Conservation (phyloP, 768 basidiomycete species). For the Mycena venus region DNA sequence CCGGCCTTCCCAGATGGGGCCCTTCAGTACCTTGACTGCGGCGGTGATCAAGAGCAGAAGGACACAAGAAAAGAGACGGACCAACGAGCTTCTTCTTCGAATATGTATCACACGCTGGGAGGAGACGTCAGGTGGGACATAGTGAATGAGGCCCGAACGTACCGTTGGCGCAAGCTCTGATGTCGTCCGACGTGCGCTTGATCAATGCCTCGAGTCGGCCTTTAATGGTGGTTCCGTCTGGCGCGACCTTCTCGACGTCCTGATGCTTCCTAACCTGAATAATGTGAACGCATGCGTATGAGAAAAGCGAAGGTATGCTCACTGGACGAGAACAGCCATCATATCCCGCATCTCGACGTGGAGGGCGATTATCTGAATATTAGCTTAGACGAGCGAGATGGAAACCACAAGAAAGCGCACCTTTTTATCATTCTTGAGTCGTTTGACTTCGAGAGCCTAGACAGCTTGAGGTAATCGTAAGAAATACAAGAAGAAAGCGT, state of each 20-base stretch:
- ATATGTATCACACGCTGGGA: conserved; percentile 46
- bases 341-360: conserved; percentile 54
- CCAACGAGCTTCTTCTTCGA: conserved; percentile 45
- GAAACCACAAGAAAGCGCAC: conserved; percentile 19
- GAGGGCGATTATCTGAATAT: conserved; percentile 31
- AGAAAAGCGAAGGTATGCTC: not conserved
- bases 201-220: conserved; percentile 47
- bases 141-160: too few species aligned
- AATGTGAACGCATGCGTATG: too few species aligned
- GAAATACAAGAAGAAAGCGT: conserved; percentile 28
- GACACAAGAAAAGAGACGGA: conserved; percentile 10
- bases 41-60: not conserved
- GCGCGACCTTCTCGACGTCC: conserved; percentile 41
- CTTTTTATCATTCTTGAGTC: conserved; percentile 53
- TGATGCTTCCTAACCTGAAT: conserved; percentile 45
- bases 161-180: conserved; percentile 45
- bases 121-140: too few species aligned
- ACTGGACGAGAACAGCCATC: conserved; percentile 51
- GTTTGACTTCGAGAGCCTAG: conserved; percentile 51
- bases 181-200: conserved; percentile 41
- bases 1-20: conserved; percentile 41
- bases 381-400: not conserved
- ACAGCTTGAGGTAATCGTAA: conserved; percentile 50
- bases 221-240: conserved; percentile 47
- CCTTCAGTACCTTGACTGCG: conserved; percentile 46